These are phyloP conservation scores for Morella rubra DNA, from an alignment of 306 rosid genomes.

Conservation along the genomic window DNA sequence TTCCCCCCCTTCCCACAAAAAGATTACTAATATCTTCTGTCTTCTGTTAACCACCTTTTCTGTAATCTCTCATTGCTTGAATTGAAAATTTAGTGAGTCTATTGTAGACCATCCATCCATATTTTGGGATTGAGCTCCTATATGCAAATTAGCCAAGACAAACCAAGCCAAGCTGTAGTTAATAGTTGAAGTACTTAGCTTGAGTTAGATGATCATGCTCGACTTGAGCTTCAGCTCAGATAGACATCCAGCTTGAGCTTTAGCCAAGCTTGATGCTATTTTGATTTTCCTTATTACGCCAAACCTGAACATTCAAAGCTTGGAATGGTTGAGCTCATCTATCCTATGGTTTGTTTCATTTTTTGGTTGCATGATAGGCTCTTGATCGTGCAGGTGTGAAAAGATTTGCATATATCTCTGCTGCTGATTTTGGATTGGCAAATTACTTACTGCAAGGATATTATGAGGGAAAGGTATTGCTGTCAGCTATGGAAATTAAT, in stretches of 20 bases:
- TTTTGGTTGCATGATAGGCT: constrained; percentile 19
- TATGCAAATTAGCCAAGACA: neutral
- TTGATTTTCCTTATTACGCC: no score
- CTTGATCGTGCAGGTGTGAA: constrained; percentile 68
- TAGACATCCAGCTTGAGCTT: neutral
- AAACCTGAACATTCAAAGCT: constrained; percentile 1
- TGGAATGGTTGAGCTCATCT: neutral
- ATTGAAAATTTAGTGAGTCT: neutral
- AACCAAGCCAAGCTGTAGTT: neutral
- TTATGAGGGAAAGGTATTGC: constrained; percentile 90
- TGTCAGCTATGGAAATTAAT: constrained; percentile 17
- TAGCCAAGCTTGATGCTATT: neutral
- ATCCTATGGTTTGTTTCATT: neutral
- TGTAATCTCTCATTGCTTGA: neutral
- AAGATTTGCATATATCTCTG: constrained; percentile 88
- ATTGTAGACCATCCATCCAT: neutral
- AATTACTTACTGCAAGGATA: constrained; percentile 79
- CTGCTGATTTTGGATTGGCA: constrained; percentile 87
- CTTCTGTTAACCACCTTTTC: neutral
- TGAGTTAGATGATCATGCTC: neutral
- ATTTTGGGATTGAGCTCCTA: neutral
- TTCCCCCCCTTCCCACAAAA: neutral
- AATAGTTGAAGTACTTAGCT: neutral
- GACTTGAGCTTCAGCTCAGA: neutral
- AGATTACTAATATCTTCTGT: no score